Evolutionary conservation across 192 early-diverging fungal genomes (phyloP), one percentile per base, ranked within the genome.

Genomic region (Backusella macrospora): DNA sequence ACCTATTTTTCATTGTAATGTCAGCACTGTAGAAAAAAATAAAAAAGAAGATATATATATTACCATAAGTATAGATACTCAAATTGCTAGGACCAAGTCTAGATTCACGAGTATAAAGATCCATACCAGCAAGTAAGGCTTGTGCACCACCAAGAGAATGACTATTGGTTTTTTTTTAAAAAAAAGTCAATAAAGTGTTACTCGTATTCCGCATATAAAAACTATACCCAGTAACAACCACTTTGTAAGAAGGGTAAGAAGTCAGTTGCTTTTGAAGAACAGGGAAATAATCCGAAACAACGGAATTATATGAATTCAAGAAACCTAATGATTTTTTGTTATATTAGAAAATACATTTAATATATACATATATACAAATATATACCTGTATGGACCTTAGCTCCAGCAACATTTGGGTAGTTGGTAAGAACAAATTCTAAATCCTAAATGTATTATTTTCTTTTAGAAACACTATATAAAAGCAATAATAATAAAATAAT

Each of bases 131-230:
- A 48, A 75, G n/a, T n/a, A n/a, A n/a, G n/a, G n/a, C n/a, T n/a
- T n/a, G n/a, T n/a, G n/a, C n/a, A n/a, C n/a, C n/a, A 16, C 79
- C 79, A 44, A 80, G 75, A 0, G 75, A 76, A 39, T 80, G 79
- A 10, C 79, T 76, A 23, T 52, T 49, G 26, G 8, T 29, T 23
- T 70, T 62, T 34, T 34, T 34, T 34, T 34, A 43, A 13, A 16
- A 52, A 16, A 55, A 42, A n/a, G 37, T 34, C 2, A 2, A 2
- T 34, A 1, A 34, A 34, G 29, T 34, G 29, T 34, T 34, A 34
- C 29, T 34, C 29, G 2, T 34, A 34, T 2, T 34, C 29, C 2
- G 29, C 2, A 34, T 34, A 34, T 34, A 34, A 34, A 34, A 72
- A 37, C 29, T 47, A 62, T 72, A 76, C 75, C 75, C 75, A 38